phyloP scores from a whole-genome alignment of 371 early-diverging fungal genomes.

The Phascolomyces articulosus region DNA sequence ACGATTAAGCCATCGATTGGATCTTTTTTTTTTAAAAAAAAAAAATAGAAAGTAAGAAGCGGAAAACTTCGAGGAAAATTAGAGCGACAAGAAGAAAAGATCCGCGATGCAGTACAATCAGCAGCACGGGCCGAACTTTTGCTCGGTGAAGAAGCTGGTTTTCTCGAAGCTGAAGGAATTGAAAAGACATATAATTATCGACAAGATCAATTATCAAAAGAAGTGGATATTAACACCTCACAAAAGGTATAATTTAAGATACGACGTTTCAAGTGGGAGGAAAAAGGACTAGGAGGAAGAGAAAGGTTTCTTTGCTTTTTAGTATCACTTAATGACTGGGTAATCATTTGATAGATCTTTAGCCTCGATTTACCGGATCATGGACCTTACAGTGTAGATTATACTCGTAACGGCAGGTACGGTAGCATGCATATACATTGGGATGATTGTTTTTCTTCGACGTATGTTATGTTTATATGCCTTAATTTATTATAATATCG shows the following conservation, averaged over 20 bases:
- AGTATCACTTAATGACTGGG: too few species aligned
- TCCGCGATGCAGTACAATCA: constrained; percentile 71
- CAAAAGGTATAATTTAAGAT: constrained; percentile 64
- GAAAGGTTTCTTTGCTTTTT: too few species aligned
- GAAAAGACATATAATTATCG: constrained; percentile 89
- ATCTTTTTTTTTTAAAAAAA: too few species aligned
- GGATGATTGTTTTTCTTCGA: neutral
- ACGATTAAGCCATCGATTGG: too few species aligned
- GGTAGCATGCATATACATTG: too few species aligned
- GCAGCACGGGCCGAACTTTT: constrained; percentile 83
- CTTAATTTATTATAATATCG: neutral
- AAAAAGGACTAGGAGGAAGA: too few species aligned
- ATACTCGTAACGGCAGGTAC: constrained; percentile 88
- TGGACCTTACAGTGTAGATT: constrained; percentile 90
- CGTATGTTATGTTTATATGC: neutral
- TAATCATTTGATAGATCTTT: constrained; percentile 68
- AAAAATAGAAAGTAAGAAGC: constrained; percentile 69
- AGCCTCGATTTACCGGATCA: constrained; percentile 81
- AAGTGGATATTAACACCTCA: constrained; percentile 79
- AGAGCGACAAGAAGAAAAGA: constrained; percentile 60
- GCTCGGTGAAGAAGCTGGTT: constrained; percentile 75
- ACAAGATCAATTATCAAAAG: constrained; percentile 77
- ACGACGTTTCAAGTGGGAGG: too few species aligned
- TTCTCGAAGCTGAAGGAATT: constrained; percentile 86
- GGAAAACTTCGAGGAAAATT: constrained; percentile 67